Percentiles rank a stretch among this genome's conserved stretches.
Evolutionary conservation across 2,329 filamentous ascomycete species (phyloP).

Genomic region (Aspergillus pseudoviridinutans): DNA sequence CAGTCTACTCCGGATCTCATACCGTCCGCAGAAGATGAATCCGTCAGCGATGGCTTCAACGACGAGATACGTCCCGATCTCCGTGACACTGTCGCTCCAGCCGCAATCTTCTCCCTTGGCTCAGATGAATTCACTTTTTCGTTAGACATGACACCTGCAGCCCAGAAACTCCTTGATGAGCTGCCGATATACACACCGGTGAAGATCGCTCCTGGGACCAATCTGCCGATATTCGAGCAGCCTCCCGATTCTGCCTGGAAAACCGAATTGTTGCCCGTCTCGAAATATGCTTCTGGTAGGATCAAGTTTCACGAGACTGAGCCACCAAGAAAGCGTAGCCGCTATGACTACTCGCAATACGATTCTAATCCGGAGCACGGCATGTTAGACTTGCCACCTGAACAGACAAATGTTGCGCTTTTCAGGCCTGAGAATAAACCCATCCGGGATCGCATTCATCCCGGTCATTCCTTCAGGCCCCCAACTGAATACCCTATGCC

Average conservation of each 20-base stretch:
- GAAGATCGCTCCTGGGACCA: conserved; percentile 53
- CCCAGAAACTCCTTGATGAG: conserved; percentile 74
- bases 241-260: conserved; percentile 70
- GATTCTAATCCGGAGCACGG: conserved; percentile 59
- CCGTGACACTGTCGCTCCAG: conserved; percentile 54
- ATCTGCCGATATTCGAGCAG: conserved; percentile 54
- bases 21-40: conserved; percentile 60
- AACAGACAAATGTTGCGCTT: conserved; percentile 73
- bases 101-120: conserved; percentile 77
- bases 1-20: conserved; percentile 66
- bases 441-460: conserved; percentile 84
- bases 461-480: conserved; percentile 86
- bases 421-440: conserved; percentile 87
- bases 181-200: conserved; percentile 72
- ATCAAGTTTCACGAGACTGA: conserved; percentile 65
- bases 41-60: conserved; percentile 44
- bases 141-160: conserved; percentile 67
- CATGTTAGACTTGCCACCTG: conserved; percentile 56
- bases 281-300: conserved; percentile 79
- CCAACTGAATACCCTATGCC: conserved; percentile 92
- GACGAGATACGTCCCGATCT: conserved; percentile 44
- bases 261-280: conserved; percentile 74
- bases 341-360: conserved; percentile 77
- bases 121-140: conserved; percentile 78
- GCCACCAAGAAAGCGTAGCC: conserved; percentile 70